A percentile compares a stretch with the other conserved stretches of the same genome.
These are phyloP conservation scores for Rhododendron ferrugineum DNA, from an alignment of 148 eudicot genomes.

Conservation along the genomic window DNA sequence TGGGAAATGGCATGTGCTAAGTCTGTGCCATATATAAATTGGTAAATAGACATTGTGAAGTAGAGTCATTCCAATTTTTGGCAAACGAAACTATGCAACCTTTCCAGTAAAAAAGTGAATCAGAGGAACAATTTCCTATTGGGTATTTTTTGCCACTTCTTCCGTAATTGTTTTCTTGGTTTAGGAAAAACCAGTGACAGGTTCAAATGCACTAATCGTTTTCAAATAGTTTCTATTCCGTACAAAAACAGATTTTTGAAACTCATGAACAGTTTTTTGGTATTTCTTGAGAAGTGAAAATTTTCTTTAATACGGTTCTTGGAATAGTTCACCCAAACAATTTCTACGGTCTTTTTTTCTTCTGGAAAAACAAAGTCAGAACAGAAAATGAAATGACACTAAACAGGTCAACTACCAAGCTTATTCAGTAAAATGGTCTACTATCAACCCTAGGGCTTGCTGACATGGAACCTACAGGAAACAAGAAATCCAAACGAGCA, in stretches of 20 bases:
- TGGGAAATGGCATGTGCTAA: slow-evolving; percentile 59
- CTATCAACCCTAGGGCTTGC: background rate
- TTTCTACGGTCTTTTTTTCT: background rate
- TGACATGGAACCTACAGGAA: background rate
- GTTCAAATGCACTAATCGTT: background rate
- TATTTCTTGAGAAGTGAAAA: background rate
- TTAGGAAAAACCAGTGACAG: background rate
- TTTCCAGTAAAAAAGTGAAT: background rate
- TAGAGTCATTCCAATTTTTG: background rate
- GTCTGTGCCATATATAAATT: slow-evolving; percentile 43
- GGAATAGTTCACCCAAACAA: background rate
- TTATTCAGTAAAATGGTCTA: background rate
- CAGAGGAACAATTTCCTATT: background rate
- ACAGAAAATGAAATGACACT: background rate
- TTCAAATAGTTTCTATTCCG: background rate
- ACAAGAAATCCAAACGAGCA: background rate
- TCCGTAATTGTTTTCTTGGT: background rate
- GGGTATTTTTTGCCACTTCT: background rate
- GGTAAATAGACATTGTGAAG: background rate
- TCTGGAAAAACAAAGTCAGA: background rate
- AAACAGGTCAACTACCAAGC: background rate
- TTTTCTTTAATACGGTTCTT: background rate
- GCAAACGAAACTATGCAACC: background rate
- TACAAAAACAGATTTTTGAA: background rate
- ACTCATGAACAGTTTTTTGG: background rate